Evolutionary conservation across 441 rosid genomes (phyloP).

Genomic region (Manihot esculenta): DNA sequence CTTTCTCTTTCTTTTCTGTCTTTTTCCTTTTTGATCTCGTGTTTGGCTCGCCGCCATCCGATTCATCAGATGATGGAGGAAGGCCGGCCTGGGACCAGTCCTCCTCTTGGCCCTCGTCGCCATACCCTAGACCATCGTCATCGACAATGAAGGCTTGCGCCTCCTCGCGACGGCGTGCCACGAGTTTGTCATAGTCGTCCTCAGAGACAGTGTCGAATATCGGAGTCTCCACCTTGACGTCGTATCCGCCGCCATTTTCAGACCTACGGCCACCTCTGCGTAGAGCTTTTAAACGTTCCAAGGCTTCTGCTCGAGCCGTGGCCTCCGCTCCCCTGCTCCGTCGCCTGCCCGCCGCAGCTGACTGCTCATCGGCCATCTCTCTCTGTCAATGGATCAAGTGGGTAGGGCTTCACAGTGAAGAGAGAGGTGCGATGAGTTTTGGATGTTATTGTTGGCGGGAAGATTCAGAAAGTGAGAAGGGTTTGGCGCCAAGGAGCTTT

Average conservation of each 20-base stretch:
- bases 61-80: conserved; percentile 65
- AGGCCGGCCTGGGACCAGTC: conserved; percentile 68
- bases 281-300: conserved; percentile 68
- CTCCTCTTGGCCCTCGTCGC: conserved; percentile 87
- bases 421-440: too few relatives aligned
- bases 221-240: conserved; percentile 65
- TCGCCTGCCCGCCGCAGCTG: conserved; percentile 37
- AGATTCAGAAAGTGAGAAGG: conserved; percentile 9
- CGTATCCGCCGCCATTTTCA: conserved; percentile 53
- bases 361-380: conserved; percentile 49
- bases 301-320: conserved; percentile 51
- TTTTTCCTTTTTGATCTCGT: conserved; percentile 31
- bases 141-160: conserved; percentile 71
- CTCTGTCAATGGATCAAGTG: conserved; percentile 2
- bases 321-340: conserved; percentile 59
- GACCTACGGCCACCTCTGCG: conserved; percentile 70
- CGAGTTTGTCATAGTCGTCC: conserved; percentile 69
- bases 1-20: conserved; percentile 47
- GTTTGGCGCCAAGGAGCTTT: conserved; percentile 25
- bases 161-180: conserved; percentile 73
- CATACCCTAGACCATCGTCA: conserved; percentile 77
- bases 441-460: conserved; percentile 24
- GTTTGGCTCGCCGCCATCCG: conserved; percentile 42
- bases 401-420: conserved; percentile 15
- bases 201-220: conserved; percentile 79